Conservation (phyloP, 169 alveolate genomes). For the Plasmodium vivax region DNA sequence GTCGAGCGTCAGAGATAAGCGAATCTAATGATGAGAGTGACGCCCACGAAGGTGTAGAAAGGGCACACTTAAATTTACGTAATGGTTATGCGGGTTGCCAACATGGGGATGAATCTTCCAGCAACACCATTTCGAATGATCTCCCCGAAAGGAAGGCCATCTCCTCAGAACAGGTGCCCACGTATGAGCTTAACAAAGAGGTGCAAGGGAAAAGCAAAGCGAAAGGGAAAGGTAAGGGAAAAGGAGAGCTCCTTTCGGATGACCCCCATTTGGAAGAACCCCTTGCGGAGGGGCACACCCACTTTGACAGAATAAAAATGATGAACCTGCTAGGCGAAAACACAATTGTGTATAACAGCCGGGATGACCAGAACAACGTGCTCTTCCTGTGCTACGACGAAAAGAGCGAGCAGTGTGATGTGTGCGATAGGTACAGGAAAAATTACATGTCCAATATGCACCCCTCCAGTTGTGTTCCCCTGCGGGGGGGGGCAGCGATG, state of each 20-base stretch:
- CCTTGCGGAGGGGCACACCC: not conserved
- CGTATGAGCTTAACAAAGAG: not conserved
- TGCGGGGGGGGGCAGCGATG: not conserved
- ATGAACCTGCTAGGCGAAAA: not conserved
- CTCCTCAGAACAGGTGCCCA: not conserved
- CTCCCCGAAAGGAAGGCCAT: not conserved
- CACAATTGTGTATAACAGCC: not conserved
- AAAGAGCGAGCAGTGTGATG: constrained; percentile 36
- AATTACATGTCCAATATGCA: constrained; percentile 67
- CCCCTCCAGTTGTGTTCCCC: not conserved
- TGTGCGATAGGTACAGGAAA: constrained; percentile 29
- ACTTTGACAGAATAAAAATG: not conserved
- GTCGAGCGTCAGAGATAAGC: not conserved
- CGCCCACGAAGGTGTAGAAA: not conserved
- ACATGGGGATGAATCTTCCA: not conserved
- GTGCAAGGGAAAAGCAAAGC: not conserved
- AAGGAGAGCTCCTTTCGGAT: not conserved
- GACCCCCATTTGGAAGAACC: not conserved
- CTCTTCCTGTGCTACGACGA: constrained; percentile 43
- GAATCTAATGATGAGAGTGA: constrained; percentile 7
- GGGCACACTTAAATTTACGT: not conserved
- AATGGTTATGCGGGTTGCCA: not conserved
- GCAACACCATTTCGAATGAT: not conserved
- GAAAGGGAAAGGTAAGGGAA: not conserved
- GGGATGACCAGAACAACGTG: constrained; percentile 7